Evolutionary conservation across 345 rosid species (phyloP).

Genomic region (Pseudoturritis turrita): DNA sequence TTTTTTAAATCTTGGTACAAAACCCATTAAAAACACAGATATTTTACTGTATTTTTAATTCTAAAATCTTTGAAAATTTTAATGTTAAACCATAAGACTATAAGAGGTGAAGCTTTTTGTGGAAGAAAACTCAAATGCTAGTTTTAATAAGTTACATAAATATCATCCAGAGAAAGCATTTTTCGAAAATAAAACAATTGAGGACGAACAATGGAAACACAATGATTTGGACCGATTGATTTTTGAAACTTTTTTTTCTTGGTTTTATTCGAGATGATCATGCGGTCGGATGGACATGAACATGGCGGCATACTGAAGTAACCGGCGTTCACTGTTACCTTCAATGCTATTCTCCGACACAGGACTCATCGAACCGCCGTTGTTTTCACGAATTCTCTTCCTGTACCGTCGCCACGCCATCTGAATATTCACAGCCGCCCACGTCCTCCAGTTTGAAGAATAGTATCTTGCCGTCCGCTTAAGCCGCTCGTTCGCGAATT

Average conservation of each 20-base stretch:
- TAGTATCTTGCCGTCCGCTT: conserved; percentile 81
- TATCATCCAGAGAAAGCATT: not conserved
- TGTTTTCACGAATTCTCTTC: conserved; percentile 44
- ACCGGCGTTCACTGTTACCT: conserved; percentile 43
- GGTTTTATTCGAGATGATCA: conserved; percentile 67
- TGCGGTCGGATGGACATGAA: conserved; percentile 82
- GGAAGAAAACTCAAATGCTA: conserved; percentile 8
- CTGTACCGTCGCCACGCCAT: conserved; percentile 68
- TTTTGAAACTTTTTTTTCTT: not conserved
- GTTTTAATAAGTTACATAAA: not conserved
- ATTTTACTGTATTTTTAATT: too few species aligned
- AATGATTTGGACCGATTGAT: not conserved
- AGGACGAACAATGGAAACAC: not conserved
- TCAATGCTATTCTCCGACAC: conserved; percentile 34
- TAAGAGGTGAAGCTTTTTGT: not conserved
- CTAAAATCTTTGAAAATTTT: too few species aligned
- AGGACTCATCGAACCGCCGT: conserved; percentile 43
- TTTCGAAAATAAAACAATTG: not conserved
- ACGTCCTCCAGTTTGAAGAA: conserved; percentile 88
- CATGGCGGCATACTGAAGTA: conserved; percentile 71
- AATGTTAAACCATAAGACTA: too few species aligned
- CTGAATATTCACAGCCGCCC: conserved; percentile 92
- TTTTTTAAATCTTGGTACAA: too few species aligned
- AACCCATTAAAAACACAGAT: too few species aligned
- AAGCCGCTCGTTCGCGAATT: conserved; percentile 64